Conservation (phyloP, 345 rosid genomes). For the Lepidium africanum region DNA sequence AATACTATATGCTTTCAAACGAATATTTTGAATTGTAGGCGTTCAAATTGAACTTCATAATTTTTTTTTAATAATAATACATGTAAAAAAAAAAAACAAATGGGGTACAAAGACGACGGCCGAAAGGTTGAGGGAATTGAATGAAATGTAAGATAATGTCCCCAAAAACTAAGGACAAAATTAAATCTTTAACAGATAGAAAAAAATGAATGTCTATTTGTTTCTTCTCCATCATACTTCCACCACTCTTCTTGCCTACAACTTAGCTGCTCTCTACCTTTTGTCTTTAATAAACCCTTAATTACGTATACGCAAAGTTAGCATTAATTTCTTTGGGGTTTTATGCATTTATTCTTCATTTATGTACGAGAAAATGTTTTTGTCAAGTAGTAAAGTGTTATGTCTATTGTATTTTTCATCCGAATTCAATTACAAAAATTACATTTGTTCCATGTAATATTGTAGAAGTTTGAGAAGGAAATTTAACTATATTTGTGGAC, state of each 20-base stretch:
- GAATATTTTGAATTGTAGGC: slow-evolving; percentile 13
- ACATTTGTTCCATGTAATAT: no score
- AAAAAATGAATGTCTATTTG: slow-evolving; percentile 8
- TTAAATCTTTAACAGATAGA: slow-evolving; percentile 1
- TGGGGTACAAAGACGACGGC: slow-evolving; percentile 8
- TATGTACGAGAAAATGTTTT: no score
- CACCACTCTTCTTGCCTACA: slow-evolving; percentile 26
- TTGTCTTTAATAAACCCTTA: not conserved
- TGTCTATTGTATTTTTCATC: no score
- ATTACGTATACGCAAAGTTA: no score
- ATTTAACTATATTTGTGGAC: no score
- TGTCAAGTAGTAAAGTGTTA: no score
- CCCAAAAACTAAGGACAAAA: slow-evolving; percentile 20
- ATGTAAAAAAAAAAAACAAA: not conserved
- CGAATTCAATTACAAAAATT: no score
- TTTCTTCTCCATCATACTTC: slow-evolving; percentile 8
- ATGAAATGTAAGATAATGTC: slow-evolving; percentile 24
- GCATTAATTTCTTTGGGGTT: no score
- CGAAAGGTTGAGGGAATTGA: slow-evolving; percentile 20
- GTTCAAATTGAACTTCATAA: slow-evolving; percentile 2
- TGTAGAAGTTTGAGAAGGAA: no score
- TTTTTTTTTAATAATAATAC: not conserved
- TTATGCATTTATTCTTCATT: no score
- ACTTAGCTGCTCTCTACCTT: not conserved
- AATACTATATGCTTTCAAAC: no score